phyloP scores from a whole-genome alignment of 495 filamentous ascomycete genomes.

The Echria macrotheca region DNA sequence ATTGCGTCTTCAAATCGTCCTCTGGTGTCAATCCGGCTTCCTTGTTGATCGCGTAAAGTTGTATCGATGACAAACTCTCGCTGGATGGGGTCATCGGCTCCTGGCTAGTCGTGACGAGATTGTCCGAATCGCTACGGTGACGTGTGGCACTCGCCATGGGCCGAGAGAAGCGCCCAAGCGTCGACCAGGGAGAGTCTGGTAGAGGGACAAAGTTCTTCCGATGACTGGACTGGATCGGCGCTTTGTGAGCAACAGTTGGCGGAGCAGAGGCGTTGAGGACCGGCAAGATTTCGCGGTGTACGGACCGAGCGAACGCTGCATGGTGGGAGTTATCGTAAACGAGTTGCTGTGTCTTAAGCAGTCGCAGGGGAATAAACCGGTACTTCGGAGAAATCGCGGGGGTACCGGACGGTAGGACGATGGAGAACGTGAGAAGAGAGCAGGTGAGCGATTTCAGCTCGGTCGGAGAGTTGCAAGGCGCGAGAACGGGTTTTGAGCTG shows the following conservation, averaged over 20 bases:
- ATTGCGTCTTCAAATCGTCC: too few relatives aligned
- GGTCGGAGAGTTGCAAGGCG: slow-evolving; percentile 32
- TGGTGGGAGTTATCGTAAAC: slow-evolving; percentile 39
- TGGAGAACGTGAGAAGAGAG: slow-evolving; percentile 36
- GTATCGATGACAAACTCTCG: slow-evolving; percentile 11
- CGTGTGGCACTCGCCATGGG: not conserved
- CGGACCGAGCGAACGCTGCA: slow-evolving; percentile 36
- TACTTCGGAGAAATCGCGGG: slow-evolving; percentile 28
- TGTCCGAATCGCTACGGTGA: slow-evolving; percentile 1
- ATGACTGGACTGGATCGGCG: not conserved
- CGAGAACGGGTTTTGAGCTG: slow-evolving; percentile 30
- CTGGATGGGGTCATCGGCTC: slow-evolving; percentile 17
- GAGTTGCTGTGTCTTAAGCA: slow-evolving; percentile 47
- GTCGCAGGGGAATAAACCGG: slow-evolving; percentile 42
- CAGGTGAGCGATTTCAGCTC: slow-evolving; percentile 25
- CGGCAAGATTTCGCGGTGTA: slow-evolving; percentile 41
- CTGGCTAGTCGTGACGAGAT: slow-evolving; percentile 11
- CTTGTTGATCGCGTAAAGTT: slow-evolving; percentile 8
- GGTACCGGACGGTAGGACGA: slow-evolving; percentile 42
- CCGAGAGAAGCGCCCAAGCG: not conserved
- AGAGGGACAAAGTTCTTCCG: not conserved
- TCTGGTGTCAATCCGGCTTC: too few relatives aligned
- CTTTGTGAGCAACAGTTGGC: slow-evolving; percentile 24
- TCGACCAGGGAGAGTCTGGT: not conserved
- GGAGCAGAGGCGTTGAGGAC: slow-evolving; percentile 25